Base-by-base conservation (phyloP, 768 basidiomycete species). In the Pulveroboletus frians region DNA sequence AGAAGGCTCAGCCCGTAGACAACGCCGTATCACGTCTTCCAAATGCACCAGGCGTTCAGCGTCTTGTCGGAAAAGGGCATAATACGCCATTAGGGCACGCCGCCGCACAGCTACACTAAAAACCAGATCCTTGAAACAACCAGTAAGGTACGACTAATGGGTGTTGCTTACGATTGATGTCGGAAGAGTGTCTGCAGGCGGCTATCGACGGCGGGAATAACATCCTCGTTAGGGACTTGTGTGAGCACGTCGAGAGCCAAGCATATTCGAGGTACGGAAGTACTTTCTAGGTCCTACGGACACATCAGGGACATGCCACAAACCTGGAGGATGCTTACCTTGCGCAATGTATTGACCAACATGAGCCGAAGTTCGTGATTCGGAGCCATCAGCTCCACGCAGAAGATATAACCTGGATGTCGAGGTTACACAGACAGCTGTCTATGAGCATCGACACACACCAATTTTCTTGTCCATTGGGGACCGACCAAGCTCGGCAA, bases 341-440 rank as follows among this genome's bases (percentile, higher is more conserved):
- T 92, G 53, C 88, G 81, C 30, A 91, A 63, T 5, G 90, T 91
- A 56, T 93, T 93, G 50, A 92, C 83, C 18, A 92, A 75, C 85
- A 93, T 90, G 20, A 93, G 71, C 43, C 81, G 77, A 29, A 91
- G 71, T 51, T 90, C 88, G 59, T 90, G 81, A 32, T 75, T 65
- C 8, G 70, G 58, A 34, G 80, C 78, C 81, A 92, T 88, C 18
- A 88, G 65, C 60, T 86, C 81, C 46, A 75, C 66, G 60, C 89
- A 91, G 61, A 88, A 91, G 7, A 84, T 66, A 68, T 92, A 92
- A 11, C 88, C 89, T 92, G 55, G 21, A 39, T 46, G 21, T 26
- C 41, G 18, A 36, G 31, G 52, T 53, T 20, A 38, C 8, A 43
- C 34, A 14, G 23, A 54, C 37, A 36, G 32, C 11, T 11, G 10